phyloP scores from a whole-genome alignment of 176 grass and related monocot genomes.

The Neostapfia colusana region DNA sequence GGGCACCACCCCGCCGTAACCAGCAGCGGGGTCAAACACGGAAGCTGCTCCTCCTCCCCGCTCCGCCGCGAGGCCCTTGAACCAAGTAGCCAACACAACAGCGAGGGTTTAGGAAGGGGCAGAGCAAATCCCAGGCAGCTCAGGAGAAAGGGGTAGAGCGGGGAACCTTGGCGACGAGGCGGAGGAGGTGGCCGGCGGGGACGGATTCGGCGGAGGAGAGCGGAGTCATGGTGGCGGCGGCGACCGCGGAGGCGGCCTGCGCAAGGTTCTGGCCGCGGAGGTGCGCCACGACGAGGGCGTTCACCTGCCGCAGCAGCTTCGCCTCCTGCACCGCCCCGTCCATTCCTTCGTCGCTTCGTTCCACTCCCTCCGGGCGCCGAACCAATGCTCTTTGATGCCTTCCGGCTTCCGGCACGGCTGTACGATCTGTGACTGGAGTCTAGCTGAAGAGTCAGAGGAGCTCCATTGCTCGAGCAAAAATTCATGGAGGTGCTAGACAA shows the following conservation, averaged over 20 bases:
- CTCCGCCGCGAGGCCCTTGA: constrained; percentile 85
- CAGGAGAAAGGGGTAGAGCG: neutral
- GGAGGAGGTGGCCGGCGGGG: constrained; percentile 55
- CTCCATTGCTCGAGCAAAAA: neutral
- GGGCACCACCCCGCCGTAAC: constrained; percentile 33
- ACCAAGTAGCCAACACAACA: constrained; percentile 1
- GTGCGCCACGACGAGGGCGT: constrained; percentile 76
- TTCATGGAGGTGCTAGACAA: neutral
- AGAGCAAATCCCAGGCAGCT: constrained; percentile 1
- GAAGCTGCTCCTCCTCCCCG: constrained; percentile 55
- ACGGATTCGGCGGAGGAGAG: constrained; percentile 46
- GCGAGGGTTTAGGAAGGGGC: constrained; percentile 9
- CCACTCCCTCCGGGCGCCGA: neutral
- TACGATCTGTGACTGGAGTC: neutral
- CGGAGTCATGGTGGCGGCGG: constrained; percentile 87
- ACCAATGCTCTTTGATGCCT: no score
- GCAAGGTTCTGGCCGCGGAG: constrained; percentile 77
- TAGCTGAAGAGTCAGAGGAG: neutral
- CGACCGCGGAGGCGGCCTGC: constrained; percentile 73
- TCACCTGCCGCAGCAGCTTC: constrained; percentile 79
- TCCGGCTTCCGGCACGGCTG: neutral
- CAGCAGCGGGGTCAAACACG: constrained; percentile 37
- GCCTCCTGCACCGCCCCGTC: constrained; percentile 85
- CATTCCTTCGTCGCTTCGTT: constrained; percentile 30
- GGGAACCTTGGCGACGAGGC: constrained; percentile 83